Evolutionary conservation across 2,329 filamentous ascomycete genomes (phyloP).

Genomic region (Lachnellula arida): DNA sequence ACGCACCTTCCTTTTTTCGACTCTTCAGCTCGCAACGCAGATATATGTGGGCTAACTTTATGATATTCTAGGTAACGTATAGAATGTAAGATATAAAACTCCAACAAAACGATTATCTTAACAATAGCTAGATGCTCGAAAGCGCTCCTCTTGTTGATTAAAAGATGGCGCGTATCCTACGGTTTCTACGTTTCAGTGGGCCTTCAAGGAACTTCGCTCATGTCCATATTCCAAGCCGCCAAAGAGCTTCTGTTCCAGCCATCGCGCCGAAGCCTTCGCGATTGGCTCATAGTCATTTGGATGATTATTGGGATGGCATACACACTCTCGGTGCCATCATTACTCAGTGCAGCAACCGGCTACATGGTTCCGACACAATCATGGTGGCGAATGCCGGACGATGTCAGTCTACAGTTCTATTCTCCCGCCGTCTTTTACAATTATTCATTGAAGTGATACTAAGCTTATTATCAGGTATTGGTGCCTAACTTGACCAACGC

Average conservation of each 20-base stretch:
- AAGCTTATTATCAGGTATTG: background rate
- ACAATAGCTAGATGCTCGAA: background rate
- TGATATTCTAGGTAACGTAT: background rate
- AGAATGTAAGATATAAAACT: background rate
- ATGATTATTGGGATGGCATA: background rate
- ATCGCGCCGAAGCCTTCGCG: background rate
- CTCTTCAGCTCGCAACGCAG: background rate
- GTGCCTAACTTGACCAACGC: background rate
- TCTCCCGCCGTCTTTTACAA: background rate
- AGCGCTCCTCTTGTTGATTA: background rate
- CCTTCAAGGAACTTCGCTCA: background rate
- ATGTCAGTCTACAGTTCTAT: background rate
- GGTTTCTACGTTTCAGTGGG: background rate
- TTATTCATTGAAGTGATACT: background rate
- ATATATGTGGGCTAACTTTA: no score
- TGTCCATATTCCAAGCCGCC: background rate
- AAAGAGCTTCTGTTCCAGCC: background rate
- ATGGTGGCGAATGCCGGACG: background rate
- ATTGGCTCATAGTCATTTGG: background rate
- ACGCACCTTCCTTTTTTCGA: background rate
- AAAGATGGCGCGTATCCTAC: background rate
- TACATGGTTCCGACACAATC: background rate
- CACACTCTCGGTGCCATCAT: background rate
- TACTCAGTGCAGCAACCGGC: background rate
- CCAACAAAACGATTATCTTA: background rate